Percentiles rank a stretch among this genome's conserved stretches.
Evolutionary conservation across 345 rosid genomes (phyloP).

Genomic region (Nasturtium officinale): DNA sequence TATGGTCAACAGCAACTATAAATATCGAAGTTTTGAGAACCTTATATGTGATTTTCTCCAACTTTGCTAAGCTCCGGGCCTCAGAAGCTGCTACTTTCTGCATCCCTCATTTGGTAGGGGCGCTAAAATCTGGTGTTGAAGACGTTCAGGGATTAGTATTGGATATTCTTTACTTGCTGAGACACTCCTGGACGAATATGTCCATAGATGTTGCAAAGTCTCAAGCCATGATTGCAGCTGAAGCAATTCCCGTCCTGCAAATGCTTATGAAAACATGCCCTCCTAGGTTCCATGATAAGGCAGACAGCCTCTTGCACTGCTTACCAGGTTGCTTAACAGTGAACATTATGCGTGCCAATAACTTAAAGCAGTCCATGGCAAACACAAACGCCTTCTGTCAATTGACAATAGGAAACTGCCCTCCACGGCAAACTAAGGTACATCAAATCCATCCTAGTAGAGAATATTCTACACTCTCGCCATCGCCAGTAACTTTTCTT

Average conservation of each 20-base stretch:
- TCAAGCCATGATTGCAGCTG: constrained; percentile 84
- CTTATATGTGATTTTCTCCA: constrained; percentile 71
- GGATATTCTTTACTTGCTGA: constrained; percentile 75
- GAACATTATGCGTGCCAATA: constrained; percentile 73
- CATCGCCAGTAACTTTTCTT: not conserved
- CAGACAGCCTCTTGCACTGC: constrained; percentile 83
- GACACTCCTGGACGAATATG: constrained; percentile 84
- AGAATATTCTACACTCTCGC: constrained; percentile 4
- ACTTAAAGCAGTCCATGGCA: constrained; percentile 83
- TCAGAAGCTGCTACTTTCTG: constrained; percentile 91
- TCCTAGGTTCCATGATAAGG: constrained; percentile 82
- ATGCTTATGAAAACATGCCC: constrained; percentile 82
- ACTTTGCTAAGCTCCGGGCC: constrained; percentile 80
- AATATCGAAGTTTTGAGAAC: constrained; percentile 74
- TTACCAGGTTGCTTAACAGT: constrained; percentile 89
- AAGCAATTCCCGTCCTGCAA: constrained; percentile 82
- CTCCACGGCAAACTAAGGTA: constrained; percentile 90
- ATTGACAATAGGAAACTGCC: constrained; percentile 78
- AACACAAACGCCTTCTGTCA: constrained; percentile 82
- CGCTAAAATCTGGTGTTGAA: constrained; percentile 76
- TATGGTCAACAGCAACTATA: constrained; percentile 75
- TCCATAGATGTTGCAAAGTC: constrained; percentile 75
- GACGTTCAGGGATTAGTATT: constrained; percentile 73
- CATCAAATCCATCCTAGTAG: not conserved
- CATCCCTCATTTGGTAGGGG: constrained; percentile 81